These are phyloP conservation scores for Mucor mucedo DNA, from an alignment of 371 early-diverging fungal genomes.

Conservation along the genomic window DNA sequence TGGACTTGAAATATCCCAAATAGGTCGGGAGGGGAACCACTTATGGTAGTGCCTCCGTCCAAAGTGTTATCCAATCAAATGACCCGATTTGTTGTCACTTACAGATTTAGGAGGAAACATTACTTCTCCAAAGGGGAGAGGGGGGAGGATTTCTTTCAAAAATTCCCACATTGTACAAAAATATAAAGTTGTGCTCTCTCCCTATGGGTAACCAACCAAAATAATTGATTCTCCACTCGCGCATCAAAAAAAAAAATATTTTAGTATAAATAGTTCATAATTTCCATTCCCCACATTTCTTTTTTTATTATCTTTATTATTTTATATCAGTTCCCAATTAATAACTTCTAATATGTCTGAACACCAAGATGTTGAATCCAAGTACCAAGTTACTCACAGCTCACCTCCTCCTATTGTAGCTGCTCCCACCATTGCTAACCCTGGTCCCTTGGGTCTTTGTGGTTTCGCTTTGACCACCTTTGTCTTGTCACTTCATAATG, in stretches of 20 bases:
- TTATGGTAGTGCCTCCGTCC: constrained; percentile 26
- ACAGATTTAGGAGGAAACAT: too few species aligned
- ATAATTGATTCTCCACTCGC: background rate
- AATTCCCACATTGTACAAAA: too few species aligned
- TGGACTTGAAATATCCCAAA: constrained; percentile 12
- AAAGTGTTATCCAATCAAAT: background rate
- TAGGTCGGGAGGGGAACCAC: constrained; percentile 25
- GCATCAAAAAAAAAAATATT: background rate
- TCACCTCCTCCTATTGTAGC: constrained; percentile 24
- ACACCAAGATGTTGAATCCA: constrained; percentile 33
- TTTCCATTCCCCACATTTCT: constrained; percentile 18
- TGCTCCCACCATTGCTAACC: constrained; percentile 62
- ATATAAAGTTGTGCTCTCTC: too few species aligned
- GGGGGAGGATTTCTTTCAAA: too few species aligned
- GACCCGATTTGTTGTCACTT: background rate
- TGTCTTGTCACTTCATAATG: constrained; percentile 70
- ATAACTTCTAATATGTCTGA: constrained; percentile 12
- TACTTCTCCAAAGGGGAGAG: too few species aligned
- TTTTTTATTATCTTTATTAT: background rate
- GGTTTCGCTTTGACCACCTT: constrained; percentile 81
- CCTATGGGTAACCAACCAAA: background rate
- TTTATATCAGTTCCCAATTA: background rate
- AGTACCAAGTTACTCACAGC: constrained; percentile 28
- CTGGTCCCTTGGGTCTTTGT: constrained; percentile 77
- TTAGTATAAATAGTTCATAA: constrained; percentile 19